A percentile compares a stretch with the other conserved stretches of the same genome.
These are phyloP conservation scores for Reticulascus tulasneorum DNA, from an alignment of 2,329 filamentous ascomycete genomes.

Conservation along the genomic window DNA sequence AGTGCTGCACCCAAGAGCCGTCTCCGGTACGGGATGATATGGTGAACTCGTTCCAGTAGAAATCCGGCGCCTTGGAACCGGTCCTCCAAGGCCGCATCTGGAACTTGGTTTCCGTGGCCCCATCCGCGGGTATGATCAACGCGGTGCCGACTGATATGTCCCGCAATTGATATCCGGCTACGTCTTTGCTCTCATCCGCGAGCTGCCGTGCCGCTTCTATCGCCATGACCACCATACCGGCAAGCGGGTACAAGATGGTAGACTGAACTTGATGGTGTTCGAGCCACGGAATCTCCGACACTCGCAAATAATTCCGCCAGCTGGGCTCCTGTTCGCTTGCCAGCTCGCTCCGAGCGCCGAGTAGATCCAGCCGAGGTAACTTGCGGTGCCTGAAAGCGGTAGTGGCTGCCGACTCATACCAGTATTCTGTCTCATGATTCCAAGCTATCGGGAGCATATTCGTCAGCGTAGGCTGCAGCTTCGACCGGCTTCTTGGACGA, in stretches of 20 bases:
- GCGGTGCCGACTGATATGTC: conserved; percentile 17
- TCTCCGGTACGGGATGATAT: conserved; percentile 10
- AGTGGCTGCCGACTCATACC: conserved; percentile 6
- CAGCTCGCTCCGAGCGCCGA: conserved; percentile 12
- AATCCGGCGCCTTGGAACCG: conserved; percentile 9
- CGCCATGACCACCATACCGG: conserved; percentile 25
- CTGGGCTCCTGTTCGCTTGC: conserved; percentile 13
- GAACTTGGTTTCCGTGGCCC: conserved; percentile 16
- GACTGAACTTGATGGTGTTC: conserved; percentile 25
- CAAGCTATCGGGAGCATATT: conserved; percentile 15
- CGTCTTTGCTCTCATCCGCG: conserved; percentile 2
- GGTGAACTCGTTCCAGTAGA: conserved; percentile 9
- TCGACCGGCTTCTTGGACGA: too few species aligned
- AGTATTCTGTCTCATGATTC: conserved; percentile 10
- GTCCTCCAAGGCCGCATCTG: conserved; percentile 12
- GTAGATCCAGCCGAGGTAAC: conserved; percentile 11
- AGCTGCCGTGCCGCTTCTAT: conserved; percentile 22
- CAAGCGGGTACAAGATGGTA: conserved; percentile 23
- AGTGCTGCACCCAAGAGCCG: conserved; percentile 10
- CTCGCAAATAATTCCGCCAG: conserved; percentile 17
- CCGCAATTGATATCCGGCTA: conserved; percentile 13
- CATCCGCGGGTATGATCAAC: conserved; percentile 14
- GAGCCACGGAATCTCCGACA: conserved; percentile 26
- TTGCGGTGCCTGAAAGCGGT: conserved; percentile 8
- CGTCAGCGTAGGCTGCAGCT: conserved; percentile 3